Evolutionary conservation across 1,284 basidiomycete genomes (phyloP).

Genomic region (Leccinum pachyderme): DNA sequence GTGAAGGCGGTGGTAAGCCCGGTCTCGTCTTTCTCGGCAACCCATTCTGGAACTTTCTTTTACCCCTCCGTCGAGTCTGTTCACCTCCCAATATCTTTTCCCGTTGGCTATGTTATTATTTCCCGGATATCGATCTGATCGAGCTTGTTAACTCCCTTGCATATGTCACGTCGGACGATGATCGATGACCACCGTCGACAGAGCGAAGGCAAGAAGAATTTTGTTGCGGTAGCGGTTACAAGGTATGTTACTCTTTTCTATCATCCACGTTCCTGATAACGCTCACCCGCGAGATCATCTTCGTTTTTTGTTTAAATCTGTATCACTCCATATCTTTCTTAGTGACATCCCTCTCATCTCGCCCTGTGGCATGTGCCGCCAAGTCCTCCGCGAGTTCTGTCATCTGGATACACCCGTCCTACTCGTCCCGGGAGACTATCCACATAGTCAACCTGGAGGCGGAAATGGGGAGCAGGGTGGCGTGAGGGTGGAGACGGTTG

Average conservation of each 20-base stretch:
- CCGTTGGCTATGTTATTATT: not conserved
- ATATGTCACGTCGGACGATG: not conserved
- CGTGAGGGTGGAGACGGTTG: slow-evolving; percentile 56
- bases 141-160: not conserved
- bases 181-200: slow-evolving; percentile 34
- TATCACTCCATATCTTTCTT: not conserved
- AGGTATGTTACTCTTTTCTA: slow-evolving; percentile 42
- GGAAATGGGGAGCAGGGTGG: not conserved
- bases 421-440: slow-evolving; percentile 73
- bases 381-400: slow-evolving; percentile 90
- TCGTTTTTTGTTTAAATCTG: not conserved
- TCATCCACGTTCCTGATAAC: not conserved
- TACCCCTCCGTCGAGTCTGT: not conserved
- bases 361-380: slow-evolving; percentile 91
- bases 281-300: not conserved
- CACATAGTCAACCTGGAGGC: slow-evolving; percentile 23
- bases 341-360: slow-evolving; percentile 63
- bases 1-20: slow-evolving; percentile 76
- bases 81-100: not conserved
- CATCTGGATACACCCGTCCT: slow-evolving; percentile 72
- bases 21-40: not conserved
- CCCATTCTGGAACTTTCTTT: not conserved
- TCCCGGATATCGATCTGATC: not conserved
- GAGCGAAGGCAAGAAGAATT: slow-evolving; percentile 76
- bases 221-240: slow-evolving; percentile 72